Conservation (phyloP, 163 green algal genomes). For the Volvox carteri region DNA sequence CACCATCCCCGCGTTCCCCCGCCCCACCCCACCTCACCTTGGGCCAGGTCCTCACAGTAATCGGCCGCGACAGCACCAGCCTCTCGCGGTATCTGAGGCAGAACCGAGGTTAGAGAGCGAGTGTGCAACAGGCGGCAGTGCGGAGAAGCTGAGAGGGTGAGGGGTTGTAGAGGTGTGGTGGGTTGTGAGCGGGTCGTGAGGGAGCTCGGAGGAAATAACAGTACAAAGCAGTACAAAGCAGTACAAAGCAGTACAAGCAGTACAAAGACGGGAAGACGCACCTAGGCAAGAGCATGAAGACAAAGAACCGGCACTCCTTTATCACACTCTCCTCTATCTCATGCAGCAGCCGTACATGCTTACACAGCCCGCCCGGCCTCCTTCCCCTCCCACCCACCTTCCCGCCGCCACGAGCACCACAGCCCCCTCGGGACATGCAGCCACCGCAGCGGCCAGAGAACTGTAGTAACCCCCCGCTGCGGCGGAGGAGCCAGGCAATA, state of each 20-base stretch:
- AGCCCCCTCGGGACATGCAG: neutral
- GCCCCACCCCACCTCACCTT: slow-evolving; percentile 2
- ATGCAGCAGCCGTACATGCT: too few relatives aligned
- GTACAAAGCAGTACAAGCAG: too few relatives aligned
- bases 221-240: too few relatives aligned
- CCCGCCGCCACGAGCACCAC: slow-evolving; percentile 38
- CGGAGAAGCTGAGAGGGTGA: too few relatives aligned
- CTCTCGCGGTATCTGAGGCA: slow-evolving; percentile 61
- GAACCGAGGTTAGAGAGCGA: too few relatives aligned
- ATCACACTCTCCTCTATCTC: neutral
- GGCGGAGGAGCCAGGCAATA: neutral
- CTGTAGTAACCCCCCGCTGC: neutral
- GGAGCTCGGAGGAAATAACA: too few relatives aligned
- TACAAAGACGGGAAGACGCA: too few relatives aligned
- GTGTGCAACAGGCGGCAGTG: too few relatives aligned
- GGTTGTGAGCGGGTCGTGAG: neutral
- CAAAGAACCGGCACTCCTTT: neutral
- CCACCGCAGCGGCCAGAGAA: slow-evolving; percentile 18
- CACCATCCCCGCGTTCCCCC: neutral
- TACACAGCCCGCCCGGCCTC: neutral
- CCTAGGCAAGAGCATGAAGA: neutral
- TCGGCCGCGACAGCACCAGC: slow-evolving; percentile 45
- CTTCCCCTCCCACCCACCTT: neutral
- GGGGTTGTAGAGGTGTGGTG: too few relatives aligned
- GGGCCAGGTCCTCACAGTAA: slow-evolving; percentile 49